phyloP scores from a whole-genome alignment of 2,329 filamentous ascomycete genomes.

The Ceratocystis cacaofunesta region DNA sequence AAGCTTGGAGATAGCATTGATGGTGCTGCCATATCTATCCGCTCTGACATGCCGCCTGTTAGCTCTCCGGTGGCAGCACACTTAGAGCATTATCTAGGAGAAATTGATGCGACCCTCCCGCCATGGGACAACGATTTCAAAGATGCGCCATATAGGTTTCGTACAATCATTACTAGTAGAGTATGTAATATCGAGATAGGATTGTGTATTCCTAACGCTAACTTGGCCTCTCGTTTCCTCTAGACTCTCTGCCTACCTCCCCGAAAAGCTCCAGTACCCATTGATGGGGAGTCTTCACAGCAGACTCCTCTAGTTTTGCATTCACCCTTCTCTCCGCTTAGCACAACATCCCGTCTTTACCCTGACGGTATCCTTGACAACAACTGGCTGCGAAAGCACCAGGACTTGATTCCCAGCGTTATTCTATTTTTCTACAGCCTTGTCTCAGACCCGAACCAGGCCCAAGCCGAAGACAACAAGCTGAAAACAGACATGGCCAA shows the following conservation, averaged over 20 bases:
- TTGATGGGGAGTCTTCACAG: constrained; percentile 32
- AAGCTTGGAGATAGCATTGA: constrained; percentile 7
- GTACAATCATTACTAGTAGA: constrained; percentile 61
- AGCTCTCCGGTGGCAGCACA: constrained; percentile 48
- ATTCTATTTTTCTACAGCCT: constrained; percentile 71
- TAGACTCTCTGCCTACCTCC: constrained; percentile 43
- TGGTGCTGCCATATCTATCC: constrained; percentile 26
- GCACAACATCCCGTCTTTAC: constrained; percentile 66
- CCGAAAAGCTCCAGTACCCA: constrained; percentile 39
- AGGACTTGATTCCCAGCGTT: constrained; percentile 64
- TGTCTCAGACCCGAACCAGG: constrained; percentile 54
- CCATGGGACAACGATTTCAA: constrained; percentile 52
- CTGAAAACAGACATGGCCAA: constrained; percentile 76
- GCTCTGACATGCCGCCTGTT: constrained; percentile 55
- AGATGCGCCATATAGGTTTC: constrained; percentile 43
- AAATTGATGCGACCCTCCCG: constrained; percentile 46
- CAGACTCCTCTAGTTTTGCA: constrained; percentile 48
- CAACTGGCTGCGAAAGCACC: constrained; percentile 79
- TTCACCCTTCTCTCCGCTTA: constrained; percentile 82
- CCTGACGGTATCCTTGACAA: constrained; percentile 78
- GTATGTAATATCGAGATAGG: constrained; percentile 36
- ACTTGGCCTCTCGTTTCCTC: neutral
- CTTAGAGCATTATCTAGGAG: constrained; percentile 50
- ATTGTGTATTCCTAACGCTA: constrained; percentile 7
- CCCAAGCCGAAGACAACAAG: constrained; percentile 69